Percentiles rank a stretch among this genome's conserved stretches.
phyloP scores from a whole-genome alignment of 2,329 filamentous ascomycete species.

The Penicillium sp. region DNA sequence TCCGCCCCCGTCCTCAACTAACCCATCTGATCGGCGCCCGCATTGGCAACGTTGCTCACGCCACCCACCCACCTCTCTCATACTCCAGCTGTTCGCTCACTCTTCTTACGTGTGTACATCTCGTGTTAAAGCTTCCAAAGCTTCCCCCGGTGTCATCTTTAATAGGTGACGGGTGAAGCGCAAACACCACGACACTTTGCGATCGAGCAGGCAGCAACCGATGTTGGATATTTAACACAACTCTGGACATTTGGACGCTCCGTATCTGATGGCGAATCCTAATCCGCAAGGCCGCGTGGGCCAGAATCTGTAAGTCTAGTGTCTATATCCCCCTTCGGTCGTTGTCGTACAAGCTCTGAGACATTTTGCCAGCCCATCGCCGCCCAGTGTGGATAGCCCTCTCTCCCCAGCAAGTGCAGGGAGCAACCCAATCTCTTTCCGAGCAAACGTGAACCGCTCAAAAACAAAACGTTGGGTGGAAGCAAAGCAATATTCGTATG shows the following conservation, averaged over 20 bases:
- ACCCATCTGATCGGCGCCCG: conserved; percentile 21
- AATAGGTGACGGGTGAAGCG: not conserved
- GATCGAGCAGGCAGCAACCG: conserved; percentile 11
- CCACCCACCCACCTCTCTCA: conserved; percentile 20
- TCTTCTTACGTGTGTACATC: not conserved
- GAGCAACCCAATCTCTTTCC: conserved; percentile 62
- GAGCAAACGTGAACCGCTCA: conserved; percentile 80
- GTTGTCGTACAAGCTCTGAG: conserved; percentile 12
- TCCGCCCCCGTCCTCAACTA: conserved; percentile 9
- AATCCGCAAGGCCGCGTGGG: conserved; percentile 23
- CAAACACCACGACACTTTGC: not conserved
- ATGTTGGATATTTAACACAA: conserved; percentile 14
- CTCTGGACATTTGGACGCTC: conserved; percentile 2
- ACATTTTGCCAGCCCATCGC: conserved; percentile 13
- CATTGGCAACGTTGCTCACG: conserved; percentile 17
- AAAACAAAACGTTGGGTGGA: conserved; percentile 97
- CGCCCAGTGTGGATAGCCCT: conserved; percentile 27
- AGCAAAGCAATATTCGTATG: conserved; percentile 82
- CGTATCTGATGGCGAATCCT: conserved; percentile 28
- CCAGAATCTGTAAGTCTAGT: conserved; percentile 27
- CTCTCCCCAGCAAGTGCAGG: conserved; percentile 27
- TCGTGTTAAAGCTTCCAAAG: not conserved
- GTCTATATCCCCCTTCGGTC: not conserved
- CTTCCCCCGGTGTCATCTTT: not conserved
- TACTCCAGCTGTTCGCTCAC: not conserved